A percentile compares a stretch with the other conserved stretches of the same genome.
Conservation (phyloP, 495 filamentous ascomycete genomes). For the Neurospora tetraspora region DNA sequence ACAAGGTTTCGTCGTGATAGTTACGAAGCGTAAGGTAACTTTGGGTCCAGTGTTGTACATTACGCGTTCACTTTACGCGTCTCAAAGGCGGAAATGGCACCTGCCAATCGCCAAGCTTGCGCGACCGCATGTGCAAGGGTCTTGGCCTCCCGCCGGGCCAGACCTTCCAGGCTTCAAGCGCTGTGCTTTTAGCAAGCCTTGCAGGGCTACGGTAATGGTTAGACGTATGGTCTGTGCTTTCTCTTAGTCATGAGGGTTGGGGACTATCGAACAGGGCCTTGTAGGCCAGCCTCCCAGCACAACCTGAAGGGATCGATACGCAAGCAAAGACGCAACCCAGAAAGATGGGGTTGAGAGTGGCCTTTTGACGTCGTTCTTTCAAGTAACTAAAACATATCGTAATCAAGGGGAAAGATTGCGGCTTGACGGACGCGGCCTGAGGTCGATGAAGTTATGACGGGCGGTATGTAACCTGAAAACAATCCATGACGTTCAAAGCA, state of each 20-base stretch:
- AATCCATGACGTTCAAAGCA: neutral
- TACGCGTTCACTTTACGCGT: neutral
- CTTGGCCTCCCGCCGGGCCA: neutral
- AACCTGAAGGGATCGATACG: neutral
- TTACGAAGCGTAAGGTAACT: neutral
- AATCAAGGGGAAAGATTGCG: neutral
- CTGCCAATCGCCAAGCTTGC: slow-evolving; percentile 3
- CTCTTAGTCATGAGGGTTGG: neutral
- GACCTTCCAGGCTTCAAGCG: neutral
- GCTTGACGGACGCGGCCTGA: neutral
- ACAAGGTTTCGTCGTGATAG: neutral
- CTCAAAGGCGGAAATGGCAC: neutral
- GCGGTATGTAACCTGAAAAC: neutral
- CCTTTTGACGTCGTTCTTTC: neutral
- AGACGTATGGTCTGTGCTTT: neutral
- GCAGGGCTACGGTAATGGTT: neutral
- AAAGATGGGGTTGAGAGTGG: neutral
- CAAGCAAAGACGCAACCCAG: neutral
- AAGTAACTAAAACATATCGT: neutral
- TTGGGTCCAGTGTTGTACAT: neutral
- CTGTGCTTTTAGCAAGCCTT: neutral
- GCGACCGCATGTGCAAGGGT: slow-evolving; percentile 1
- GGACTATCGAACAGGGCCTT: neutral
- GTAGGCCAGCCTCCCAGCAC: neutral
- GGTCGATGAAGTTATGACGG: neutral